Evolutionary conservation across 345 rosid species (phyloP), one percentile per base, ranked within the genome.

Genomic region (Eucalyptus caleyi): DNA sequence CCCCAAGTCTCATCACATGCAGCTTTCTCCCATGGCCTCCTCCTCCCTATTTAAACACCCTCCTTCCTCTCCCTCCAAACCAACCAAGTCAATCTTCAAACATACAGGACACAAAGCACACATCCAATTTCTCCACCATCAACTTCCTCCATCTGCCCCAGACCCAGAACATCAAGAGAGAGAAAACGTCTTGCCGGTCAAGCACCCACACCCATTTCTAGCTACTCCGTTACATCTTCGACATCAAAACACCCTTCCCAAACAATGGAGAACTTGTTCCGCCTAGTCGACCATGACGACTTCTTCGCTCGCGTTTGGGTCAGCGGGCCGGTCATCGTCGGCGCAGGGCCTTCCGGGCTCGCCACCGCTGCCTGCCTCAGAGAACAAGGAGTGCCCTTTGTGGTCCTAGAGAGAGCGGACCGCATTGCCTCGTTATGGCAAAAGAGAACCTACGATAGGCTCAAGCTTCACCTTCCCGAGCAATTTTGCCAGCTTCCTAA

Each of bases 391-490:
- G 95, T 94, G 24, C 93, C 95, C 27, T 94, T 93, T 49, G 92
- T 91, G 27, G 92, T 94, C 62, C 93, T 94, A 27, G 95, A 94
- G 67, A 89, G 94, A 30, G 93, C 91, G 54, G 92, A 92, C 16
- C 90, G 95, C 90, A 91, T 93, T 21, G 94, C 93, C 40, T 94
- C 95, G 16, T 86, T 92, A 19, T 94, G 95, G 94, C 93, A 94
- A 51, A 92, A 93, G 87, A 86, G 94, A 30, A 92, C 94, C 86
- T 94, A 92, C 82, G 94, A 93, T 85, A 90, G 94, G 91, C 94
- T 94, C 32, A 93, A 89, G 87, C 95, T 94, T 54, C 94, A 94
- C 93, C 92, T 93, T 40, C 95, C 92, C 40, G 91, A 94, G 77
- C 94, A 93, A 86, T 94, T 94, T 89, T 94, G 94, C 90, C 90